A percentile compares a stretch with the other conserved stretches of the same genome.
These are phyloP conservation scores for Bretschneidera sinensis DNA, from an alignment of 345 rosid genomes.

Conservation along the genomic window DNA sequence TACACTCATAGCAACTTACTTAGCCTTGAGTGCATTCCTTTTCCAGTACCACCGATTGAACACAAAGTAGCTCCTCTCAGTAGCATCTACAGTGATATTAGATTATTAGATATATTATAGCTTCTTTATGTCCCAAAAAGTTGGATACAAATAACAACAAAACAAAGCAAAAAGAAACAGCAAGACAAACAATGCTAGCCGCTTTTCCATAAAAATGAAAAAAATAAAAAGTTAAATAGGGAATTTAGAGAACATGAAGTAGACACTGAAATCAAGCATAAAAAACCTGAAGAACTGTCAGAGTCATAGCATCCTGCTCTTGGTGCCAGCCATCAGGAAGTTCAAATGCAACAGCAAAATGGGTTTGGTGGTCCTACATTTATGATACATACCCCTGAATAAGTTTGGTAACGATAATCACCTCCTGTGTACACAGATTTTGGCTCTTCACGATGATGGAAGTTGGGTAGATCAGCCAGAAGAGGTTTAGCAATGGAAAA, in stretches of 20 bases:
- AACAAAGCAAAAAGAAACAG: background rate
- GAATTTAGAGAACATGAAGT: background rate
- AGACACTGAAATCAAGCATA: background rate
- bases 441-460: conserved; percentile 46
- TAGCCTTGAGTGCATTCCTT: conserved; percentile 92
- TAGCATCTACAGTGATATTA: conserved; percentile 58
- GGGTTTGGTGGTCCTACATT: conserved; percentile 43
- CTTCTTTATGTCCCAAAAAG: background rate
- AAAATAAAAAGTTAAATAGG: background rate
- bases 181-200: background rate
- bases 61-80: conserved; percentile 99
- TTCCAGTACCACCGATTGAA: conserved; percentile 97
- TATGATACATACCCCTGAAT: conserved; percentile 58
- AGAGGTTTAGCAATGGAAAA: conserved; percentile 79
- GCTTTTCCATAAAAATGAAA: background rate
- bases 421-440: conserved; percentile 83
- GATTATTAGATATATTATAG: conserved; percentile 3
- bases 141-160: background rate
- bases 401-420: conserved; percentile 78
- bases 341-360: conserved; percentile 91
- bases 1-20: conserved; percentile 37
- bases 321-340: conserved; percentile 73
- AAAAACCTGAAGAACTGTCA: conserved; percentile 89
- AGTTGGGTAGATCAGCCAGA: conserved; percentile 66
- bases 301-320: conserved; percentile 67